Conservation (phyloP, 495 filamentous ascomycete species). For the Aspergillus wentii region DNA sequence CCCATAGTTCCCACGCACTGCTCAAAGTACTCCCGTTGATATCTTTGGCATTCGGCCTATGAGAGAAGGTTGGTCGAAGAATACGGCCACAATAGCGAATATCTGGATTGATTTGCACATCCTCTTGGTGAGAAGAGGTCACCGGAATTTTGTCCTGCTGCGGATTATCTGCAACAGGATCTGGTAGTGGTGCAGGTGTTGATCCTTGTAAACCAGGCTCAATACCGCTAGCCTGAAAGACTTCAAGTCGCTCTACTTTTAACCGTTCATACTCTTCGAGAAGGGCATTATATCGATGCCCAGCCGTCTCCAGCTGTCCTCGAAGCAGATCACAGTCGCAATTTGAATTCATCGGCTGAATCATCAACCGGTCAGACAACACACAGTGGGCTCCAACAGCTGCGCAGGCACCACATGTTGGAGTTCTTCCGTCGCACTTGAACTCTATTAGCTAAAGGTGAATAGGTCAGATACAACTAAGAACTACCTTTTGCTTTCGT, state of each 20-base stretch:
- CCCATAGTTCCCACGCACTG: slow-evolving; percentile 8
- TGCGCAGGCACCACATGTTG: background rate
- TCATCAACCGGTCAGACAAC: background rate
- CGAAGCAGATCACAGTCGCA: background rate
- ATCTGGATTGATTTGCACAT: background rate
- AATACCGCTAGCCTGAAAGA: too few species aligned
- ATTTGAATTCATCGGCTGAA: background rate
- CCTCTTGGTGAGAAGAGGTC: too few species aligned
- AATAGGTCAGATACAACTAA: too few species aligned
- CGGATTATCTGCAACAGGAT: too few species aligned
- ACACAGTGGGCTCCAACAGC: background rate
- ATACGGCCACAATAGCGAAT: slow-evolving; percentile 3
- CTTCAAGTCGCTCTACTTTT: background rate
- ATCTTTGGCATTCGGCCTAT: background rate
- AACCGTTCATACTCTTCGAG: background rate
- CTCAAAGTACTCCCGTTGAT: slow-evolving; percentile 3
- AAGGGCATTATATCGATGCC: background rate
- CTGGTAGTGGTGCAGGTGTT: too few species aligned
- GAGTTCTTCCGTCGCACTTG: background rate
- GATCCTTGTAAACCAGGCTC: too few species aligned
- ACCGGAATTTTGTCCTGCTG: too few species aligned
- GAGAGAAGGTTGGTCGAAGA: slow-evolving; percentile 4
- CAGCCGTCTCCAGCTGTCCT: background rate
- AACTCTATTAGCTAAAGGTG: background rate
- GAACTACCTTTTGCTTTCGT: background rate